A percentile compares a stretch with the other conserved stretches of the same genome.
Conservation (phyloP, 257 asterid species). For the Solanum verrucosum region DNA sequence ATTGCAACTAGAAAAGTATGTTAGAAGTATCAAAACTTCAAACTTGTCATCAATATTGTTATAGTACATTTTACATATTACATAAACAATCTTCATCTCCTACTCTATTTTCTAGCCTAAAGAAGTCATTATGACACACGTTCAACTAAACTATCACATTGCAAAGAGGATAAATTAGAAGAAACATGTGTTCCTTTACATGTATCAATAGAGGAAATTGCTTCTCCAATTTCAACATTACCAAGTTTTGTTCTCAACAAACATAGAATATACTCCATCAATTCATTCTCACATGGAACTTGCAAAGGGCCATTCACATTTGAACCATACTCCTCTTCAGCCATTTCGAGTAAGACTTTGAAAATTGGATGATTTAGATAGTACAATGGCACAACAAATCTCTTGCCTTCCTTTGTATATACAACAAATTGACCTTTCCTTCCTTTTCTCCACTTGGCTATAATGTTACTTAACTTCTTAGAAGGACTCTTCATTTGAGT, state of each 20-base stretch:
- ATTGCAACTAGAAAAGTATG: not conserved
- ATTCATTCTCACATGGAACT: slow-evolving; percentile 38
- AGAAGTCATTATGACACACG: not conserved
- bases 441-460: slow-evolving; percentile 25
- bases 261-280: slow-evolving; percentile 24
- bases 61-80: not conserved
- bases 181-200: slow-evolving; percentile 2
- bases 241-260: slow-evolving; percentile 6
- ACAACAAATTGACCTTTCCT: slow-evolving; percentile 34
- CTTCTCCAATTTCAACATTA: slow-evolving; percentile 10
- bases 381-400: slow-evolving; percentile 25
- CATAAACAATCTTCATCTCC: not conserved
- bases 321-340: slow-evolving; percentile 44
- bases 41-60: not conserved
- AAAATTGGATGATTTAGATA: slow-evolving; percentile 43
- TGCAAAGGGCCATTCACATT: slow-evolving; percentile 28
- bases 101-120: not conserved
- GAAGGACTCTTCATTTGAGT: slow-evolving; percentile 9
- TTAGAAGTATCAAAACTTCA: not conserved
- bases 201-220: not conserved
- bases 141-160: slow-evolving; percentile 3
- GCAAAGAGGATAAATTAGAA: not conserved
- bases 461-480: slow-evolving; percentile 27
- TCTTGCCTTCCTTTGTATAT: slow-evolving; percentile 38
- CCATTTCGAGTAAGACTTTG: slow-evolving; percentile 47